phyloP scores from a whole-genome alignment of 345 rosid genomes.

The Rhizophora mangle region DNA sequence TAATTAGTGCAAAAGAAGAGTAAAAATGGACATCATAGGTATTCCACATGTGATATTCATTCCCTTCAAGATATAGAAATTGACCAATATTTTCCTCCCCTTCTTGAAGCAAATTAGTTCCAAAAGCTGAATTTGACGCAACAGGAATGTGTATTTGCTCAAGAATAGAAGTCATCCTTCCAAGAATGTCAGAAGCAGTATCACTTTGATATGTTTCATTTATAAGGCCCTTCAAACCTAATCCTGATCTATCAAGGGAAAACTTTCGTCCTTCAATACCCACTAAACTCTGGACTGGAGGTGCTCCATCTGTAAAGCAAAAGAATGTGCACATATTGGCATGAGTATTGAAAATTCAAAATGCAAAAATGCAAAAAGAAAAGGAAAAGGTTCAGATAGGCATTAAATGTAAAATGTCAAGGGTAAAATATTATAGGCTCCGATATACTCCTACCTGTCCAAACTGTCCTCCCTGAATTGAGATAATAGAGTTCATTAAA shows the following conservation, averaged over 20 bases:
- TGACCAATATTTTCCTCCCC: conserved; percentile 97
- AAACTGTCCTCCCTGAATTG: conserved; percentile 83
- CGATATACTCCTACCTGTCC: conserved; percentile 61
- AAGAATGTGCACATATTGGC: not conserved
- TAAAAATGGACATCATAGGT: conserved; percentile 96
- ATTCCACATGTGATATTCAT: conserved; percentile 93
- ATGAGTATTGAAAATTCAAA: not conserved
- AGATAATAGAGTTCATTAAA: conserved; percentile 95
- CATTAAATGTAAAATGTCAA: no score
- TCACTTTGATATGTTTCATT: conserved; percentile 37
- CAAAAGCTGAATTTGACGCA: conserved; percentile 74
- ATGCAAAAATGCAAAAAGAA: not conserved
- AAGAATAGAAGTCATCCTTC: conserved; percentile 61
- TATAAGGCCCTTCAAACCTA: conserved; percentile 29
- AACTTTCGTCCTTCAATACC: conserved; percentile 58
- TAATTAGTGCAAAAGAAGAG: conserved; percentile 76
- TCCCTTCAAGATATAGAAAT: conserved; percentile 87
- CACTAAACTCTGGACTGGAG: conserved; percentile 65
- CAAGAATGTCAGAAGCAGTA: conserved; percentile 61
- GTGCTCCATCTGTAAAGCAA: conserved; percentile 60
- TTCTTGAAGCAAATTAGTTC: conserved; percentile 76
- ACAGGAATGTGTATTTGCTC: conserved; percentile 60
- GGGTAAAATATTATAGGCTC: not conserved
- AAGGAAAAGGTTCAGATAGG: not conserved
- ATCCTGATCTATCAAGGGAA: conserved; percentile 64